Evolutionary conservation across 768 basidiomycete species (phyloP), one percentile per base, ranked within the genome.

Genomic region (Mycena olivaceomarginata): DNA sequence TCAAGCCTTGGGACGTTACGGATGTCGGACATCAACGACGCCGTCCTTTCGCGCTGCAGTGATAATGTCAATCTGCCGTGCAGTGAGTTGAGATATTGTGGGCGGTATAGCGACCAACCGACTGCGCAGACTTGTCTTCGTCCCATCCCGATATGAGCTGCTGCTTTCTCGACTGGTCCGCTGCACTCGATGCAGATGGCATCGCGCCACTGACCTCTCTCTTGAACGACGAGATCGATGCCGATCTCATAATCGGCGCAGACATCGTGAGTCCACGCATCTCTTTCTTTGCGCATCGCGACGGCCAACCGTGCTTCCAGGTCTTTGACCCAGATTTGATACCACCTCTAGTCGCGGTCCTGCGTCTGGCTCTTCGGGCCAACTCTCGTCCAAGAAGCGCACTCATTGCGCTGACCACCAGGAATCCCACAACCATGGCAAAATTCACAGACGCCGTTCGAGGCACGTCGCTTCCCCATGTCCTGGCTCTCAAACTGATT

Each of bases 291-390:
- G 4, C 20, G 15, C 46, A 40, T 22, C n/a, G 40, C 57, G 57
- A 66, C 63, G 4, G 43, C 11, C 6, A 20, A 39, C 48, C 12
- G 67, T 59, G n/a, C 16, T 40, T 31, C 75, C 3, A 96, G 95
- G 92, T 94, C 8, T 96, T 92, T 80, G 94, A 95, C 80, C 93
- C 93, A 10, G 81, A 81, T 12, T 84, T 95, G 53, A 89, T 95
- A 60, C 90, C 91, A 9, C 85, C 92, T 0, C 86, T 96, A 5
- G 87, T 93, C 1, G 85, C 86, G 15, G 89, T 90, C 7, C 82
- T 95, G 16, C 81, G 74, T 70, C 80, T 92, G 46, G 88, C 88
- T 13, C 83, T 94, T 39, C 86, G 85, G 64, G 67, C 81, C 5
- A 60, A 79, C 18, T n/a, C 37, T 9, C 70, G 37, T 4, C 59